Conservation (phyloP, 2,329 filamentous ascomycete genomes). For the Colletotrichum caudatum region DNA sequence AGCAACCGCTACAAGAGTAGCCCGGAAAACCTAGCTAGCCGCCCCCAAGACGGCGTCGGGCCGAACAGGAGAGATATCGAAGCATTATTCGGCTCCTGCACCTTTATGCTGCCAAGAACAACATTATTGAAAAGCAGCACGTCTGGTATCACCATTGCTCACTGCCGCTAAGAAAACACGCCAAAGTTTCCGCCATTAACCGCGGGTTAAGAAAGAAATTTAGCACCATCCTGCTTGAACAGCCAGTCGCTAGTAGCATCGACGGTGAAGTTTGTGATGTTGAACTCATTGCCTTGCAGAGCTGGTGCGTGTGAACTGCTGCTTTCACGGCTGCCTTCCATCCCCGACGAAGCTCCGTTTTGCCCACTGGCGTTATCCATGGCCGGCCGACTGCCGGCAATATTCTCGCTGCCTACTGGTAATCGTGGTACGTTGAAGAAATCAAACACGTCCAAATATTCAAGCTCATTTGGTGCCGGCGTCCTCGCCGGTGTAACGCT, state of each 20-base stretch:
- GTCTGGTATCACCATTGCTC: slow-evolving; percentile 1
- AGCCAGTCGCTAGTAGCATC: slow-evolving; percentile 81
- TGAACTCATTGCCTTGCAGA: slow-evolving; percentile 70
- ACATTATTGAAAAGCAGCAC: background rate
- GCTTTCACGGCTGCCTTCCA: slow-evolving; percentile 43
- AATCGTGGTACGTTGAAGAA: slow-evolving; percentile 93
- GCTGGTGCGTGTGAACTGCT: slow-evolving; percentile 48
- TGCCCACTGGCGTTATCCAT: slow-evolving; percentile 43
- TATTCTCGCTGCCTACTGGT: slow-evolving; percentile 59
- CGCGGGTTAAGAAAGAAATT: slow-evolving; percentile 41
- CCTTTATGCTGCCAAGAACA: background rate
- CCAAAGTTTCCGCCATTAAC: background rate
- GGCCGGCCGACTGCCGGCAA: slow-evolving; percentile 32
- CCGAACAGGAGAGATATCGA: background rate
- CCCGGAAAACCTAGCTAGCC: background rate
- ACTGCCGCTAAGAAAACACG: background rate
- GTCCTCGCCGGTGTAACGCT: slow-evolving; percentile 73
- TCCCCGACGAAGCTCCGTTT: slow-evolving; percentile 38
- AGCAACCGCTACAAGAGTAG: background rate
- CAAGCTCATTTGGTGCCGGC: slow-evolving; percentile 83
- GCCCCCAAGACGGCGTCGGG: background rate
- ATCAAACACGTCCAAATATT: slow-evolving; percentile 93
- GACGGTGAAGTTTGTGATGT: slow-evolving; percentile 83
- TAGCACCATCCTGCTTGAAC: slow-evolving; percentile 64
- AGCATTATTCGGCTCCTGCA: background rate